These are phyloP conservation scores for Ustilago sp. DNA, from an alignment of 1,284 basidiomycete species.

Conservation along the genomic window DNA sequence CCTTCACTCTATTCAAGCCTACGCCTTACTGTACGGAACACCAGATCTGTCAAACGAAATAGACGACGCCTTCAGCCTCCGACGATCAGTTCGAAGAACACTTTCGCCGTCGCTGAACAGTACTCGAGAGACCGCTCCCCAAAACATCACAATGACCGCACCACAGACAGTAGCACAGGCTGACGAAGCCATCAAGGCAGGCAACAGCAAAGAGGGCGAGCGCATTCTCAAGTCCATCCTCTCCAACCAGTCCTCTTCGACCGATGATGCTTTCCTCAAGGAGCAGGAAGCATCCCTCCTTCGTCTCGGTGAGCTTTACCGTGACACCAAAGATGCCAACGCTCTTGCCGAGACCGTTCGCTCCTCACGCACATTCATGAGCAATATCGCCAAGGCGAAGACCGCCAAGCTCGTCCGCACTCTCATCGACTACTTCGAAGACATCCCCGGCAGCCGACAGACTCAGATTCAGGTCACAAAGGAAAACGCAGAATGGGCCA, in stretches of 20 bases:
- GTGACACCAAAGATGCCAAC: constrained; percentile 84
- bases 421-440: constrained; percentile 86
- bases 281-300: constrained; percentile 89
- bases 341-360: constrained; percentile 89
- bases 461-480: constrained; percentile 87
- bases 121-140: too few species aligned
- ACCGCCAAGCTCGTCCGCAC: constrained; percentile 91
- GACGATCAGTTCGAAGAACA: too few species aligned
- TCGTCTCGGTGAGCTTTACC: constrained; percentile 87
- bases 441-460: constrained; percentile 80
- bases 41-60: too few species aligned
- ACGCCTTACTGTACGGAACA: neutral
- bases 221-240: constrained; percentile 64
- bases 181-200: constrained; percentile 59
- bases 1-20: neutral
- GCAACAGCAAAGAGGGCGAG: constrained; percentile 55
- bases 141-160: constrained; percentile 28
- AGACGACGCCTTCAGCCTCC: too few species aligned
- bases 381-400: constrained; percentile 95
- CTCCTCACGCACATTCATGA: constrained; percentile 88
- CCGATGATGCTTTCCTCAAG: constrained; percentile 76
- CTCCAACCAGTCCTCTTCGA: constrained; percentile 32
- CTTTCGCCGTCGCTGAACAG: too few species aligned
- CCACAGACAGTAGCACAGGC: constrained; percentile 61
- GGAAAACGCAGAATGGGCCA: constrained; percentile 95